Evolutionary conservation across 352 stramenopile species (phyloP).

Genomic region (Globisporangium cylindrosporum): DNA sequence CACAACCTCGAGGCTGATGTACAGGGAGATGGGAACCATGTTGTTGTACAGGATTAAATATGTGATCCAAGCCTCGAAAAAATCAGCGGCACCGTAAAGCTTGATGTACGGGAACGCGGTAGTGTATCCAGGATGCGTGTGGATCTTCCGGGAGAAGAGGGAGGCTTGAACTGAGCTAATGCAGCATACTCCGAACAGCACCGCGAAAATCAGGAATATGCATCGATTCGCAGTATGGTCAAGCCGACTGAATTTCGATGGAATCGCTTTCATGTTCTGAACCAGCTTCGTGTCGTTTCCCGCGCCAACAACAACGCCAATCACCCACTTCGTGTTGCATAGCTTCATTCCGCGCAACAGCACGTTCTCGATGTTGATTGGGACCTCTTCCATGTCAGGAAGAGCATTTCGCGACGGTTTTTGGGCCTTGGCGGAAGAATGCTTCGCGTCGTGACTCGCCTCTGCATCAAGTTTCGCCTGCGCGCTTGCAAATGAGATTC

Average conservation of each 20-base stretch:
- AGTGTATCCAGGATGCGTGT: slow-evolving; percentile 20
- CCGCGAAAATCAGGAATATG: slow-evolving; percentile 81
- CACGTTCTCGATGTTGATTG: slow-evolving; percentile 79
- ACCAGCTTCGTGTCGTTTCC: slow-evolving; percentile 82
- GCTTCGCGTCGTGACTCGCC: background rate
- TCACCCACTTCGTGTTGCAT: slow-evolving; percentile 80
- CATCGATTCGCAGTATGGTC: slow-evolving; percentile 78
- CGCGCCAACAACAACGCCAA: slow-evolving; percentile 74
- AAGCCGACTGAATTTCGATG: slow-evolving; percentile 83
- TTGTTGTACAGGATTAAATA: slow-evolving; percentile 89
- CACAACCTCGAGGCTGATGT: slow-evolving; percentile 96
- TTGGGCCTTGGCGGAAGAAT: slow-evolving; percentile 1
- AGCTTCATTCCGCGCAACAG: slow-evolving; percentile 80
- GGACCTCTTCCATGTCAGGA: slow-evolving; percentile 49
- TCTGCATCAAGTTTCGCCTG: slow-evolving; percentile 22
- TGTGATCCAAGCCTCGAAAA: slow-evolving; percentile 70
- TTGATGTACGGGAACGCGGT: slow-evolving; percentile 30
- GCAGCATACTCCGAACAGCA: slow-evolving; percentile 68
- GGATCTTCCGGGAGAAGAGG: slow-evolving; percentile 39
- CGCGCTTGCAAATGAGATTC: slow-evolving; percentile 30
- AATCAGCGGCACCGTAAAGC: slow-evolving; percentile 30
- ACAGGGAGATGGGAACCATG: slow-evolving; percentile 96
- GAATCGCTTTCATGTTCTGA: slow-evolving; percentile 84
- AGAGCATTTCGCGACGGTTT: background rate
- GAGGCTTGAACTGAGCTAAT: slow-evolving; percentile 64